Evolutionary conservation across 2,329 filamentous ascomycete species (phyloP), one percentile per base, ranked within the genome.

Genomic region (Epichloe typhina): DNA sequence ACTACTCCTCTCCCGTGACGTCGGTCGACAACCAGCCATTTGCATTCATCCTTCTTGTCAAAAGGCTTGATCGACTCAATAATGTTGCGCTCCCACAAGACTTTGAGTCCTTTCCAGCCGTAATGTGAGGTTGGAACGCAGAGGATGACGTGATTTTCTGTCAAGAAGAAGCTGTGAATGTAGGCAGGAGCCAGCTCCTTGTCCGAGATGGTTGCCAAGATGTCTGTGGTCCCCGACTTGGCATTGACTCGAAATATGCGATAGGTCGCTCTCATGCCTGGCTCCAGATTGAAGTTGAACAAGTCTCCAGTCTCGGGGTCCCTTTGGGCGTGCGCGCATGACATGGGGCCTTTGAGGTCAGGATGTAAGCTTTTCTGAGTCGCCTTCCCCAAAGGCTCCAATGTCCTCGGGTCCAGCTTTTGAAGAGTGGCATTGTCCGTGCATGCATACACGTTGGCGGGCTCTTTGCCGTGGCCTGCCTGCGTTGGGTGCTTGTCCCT

Each of bases 151-250:
- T 83, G 85, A 57, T 82, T 79, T 15, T 79, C 68, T 0, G 86
- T 84, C 26, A 94, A 66, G 59, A 88, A 88, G 58, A 91, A 75
- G 8, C 86, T 91, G 67, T 94, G 88, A n/a, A 94, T 79, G 59
- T 93, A 94, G 0, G 86, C 82, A 0, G 84, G 69, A 2, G 68
- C 67, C 3, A 74, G 62, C 3, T 71, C 68, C 4, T 66, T 64
- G 3, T 69, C 71, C 0, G 67, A 64, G 53, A 93, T 77, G 0
- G 76, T 82, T 3, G 86, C 86, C 0, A 94, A 73, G 17, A 93
- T 82, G 0, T 80, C 76, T 0, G 85, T 87, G 50, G 79, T 69
- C 0, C 83, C 84, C 0, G 79, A 83, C 0, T 72, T 62, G 0
- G 80, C 76, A 17, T 76, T 82, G 2, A 80, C 76, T 1, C 75